Evolutionary conservation across 345 rosid species (phyloP).

Genomic region (Syzygium aromaticum): DNA sequence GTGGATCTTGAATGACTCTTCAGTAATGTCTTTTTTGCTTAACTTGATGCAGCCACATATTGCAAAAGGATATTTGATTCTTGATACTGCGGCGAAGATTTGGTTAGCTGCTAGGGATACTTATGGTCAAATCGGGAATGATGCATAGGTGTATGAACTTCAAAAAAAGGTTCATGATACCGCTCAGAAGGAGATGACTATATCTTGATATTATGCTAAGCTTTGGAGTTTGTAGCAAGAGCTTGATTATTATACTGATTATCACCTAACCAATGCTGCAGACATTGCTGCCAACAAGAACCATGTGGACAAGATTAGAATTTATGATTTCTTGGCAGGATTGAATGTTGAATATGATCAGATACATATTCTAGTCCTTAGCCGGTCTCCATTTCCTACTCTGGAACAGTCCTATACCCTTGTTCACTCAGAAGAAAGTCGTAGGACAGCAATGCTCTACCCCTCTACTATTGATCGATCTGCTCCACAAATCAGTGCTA

Average conservation of each 20-base stretch:
- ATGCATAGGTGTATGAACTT: neutral
- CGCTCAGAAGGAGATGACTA: neutral
- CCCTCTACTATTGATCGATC: neutral
- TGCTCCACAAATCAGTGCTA: neutral
- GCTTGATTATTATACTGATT: neutral
- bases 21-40: neutral
- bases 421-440: neutral
- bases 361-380: neutral
- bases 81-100: neutral
- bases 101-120: neutral
- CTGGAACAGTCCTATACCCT: neutral
- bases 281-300: neutral
- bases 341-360: neutral
- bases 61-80: neutral
- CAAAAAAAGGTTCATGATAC: neutral
- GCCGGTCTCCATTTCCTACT: neutral
- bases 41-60: neutral
- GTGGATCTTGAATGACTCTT: neutral
- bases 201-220: too few relatives aligned
- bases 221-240: neutral
- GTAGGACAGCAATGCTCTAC: neutral
- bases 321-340: neutral
- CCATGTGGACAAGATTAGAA: neutral
- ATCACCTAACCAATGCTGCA: neutral
- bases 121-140: neutral